Base-by-base conservation (phyloP, 345 rosid species). In the Clausena lansium region DNA sequence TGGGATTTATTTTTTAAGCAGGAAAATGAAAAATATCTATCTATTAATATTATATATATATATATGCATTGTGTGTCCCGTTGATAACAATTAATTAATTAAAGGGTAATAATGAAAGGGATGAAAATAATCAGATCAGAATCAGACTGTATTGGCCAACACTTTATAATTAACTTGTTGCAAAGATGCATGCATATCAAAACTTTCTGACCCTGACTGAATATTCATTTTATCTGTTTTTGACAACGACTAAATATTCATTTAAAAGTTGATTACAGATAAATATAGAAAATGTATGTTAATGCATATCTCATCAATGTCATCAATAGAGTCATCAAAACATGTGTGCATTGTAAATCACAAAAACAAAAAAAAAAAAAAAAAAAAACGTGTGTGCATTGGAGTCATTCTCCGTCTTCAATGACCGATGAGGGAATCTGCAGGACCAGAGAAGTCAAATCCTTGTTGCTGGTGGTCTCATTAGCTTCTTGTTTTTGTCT, bases 401-500 rank as follows among this genome's bases (percentile, higher is more conserved):
- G n/a, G n/a, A n/a, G n/a, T n/a, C n/a, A n/a, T n/a, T n/a, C n/a
- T n/a, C n/a, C n/a, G n/a, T n/a, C 47, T n/a, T 54, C 2, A 55
- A 11, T 5, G 4, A 33, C 2, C 61, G 22, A 64, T 57, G 8
- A 15, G 7, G 35, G 63, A 64, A 75, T 25, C 67, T 24, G 15
- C 24, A 33, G 9, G 36, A 36, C 52, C 19, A 24, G 55, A 15
- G 52, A 9, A 8, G 38, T 54, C 5, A 10, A 65, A 76, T 76
- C 25, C 15, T 8, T 35, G 59, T 6, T 6, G 27, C 28, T 62
- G 6, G 35, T 1, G 11, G 54, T 7, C 24, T 36, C 52, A 72
- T 0, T 57, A 10, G 32, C 63, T 36, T 27, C 2, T 27, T 38
- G 76, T 41, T 76, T 50, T 61, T 32, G 57, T 8, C 83, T 81